Evolutionary conservation across 352 stramenopile species (phyloP), one percentile per base, ranked within the genome.

Genomic region (Phytophthora capsici): DNA sequence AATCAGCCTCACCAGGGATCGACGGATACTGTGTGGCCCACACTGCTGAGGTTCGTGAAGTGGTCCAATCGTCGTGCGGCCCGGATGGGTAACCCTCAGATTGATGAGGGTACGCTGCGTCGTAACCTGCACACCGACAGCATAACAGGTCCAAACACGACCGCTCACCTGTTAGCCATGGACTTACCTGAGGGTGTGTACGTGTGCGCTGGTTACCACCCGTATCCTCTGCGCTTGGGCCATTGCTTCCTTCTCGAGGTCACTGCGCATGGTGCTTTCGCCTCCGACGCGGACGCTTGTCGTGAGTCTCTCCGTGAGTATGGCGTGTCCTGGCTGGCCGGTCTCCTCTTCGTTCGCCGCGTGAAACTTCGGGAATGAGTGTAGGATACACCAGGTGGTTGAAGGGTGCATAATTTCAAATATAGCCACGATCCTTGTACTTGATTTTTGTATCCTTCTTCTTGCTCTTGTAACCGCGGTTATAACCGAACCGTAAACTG

Each of bases 221-320:
- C 38, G n/a, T 46, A 20, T 19, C 38, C 17, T 17, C 12, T 5
- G 38, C 17, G 38, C 4, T 2, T 46, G n/a, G 38, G n/a, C 1
- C 38, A 46, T n/a, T 46, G 38, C 38, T 46, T 46, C 38, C n/a
- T 46, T 2, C 4, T 46, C 7, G n/a, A 46, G 38, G 38, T 38
- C 4, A 38, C 32, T 8, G 9, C 4, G 4, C 9, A 13, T 46
- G 38, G 38, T 20, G 23, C 2, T n/a, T 25, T 3, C n/a, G n/a
- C 6, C n/a, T 17, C 38, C 38, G 38, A 13, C 7, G 12, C 38
- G 3, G 38, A 46, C 12, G 38, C 38, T 19, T 2, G 16, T n/a
- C 38, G 38, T 2, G 38, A 46, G n/a, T 4, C 17, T n/a, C 38
- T 46, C 8, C 38, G n/a, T 12, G 38, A 46, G 12, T 25, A 14